phyloP scores from a whole-genome alignment of 768 basidiomycete species.

The Flagelloscypha sp. region DNA sequence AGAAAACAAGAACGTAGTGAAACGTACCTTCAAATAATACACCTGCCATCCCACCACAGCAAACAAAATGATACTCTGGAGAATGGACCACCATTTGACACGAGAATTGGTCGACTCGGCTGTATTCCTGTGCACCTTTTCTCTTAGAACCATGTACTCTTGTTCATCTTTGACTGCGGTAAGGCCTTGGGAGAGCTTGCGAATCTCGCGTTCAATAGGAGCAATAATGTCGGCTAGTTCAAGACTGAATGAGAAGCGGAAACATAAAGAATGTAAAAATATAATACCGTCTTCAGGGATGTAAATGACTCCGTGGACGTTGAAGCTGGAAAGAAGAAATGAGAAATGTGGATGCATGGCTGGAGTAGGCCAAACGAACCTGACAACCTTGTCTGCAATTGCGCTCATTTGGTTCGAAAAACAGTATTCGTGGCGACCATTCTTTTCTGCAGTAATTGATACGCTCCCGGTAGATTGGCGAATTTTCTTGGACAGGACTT shows the following conservation, averaged over 20 bases:
- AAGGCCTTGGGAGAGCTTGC: conserved; percentile 70
- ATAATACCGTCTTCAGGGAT: conserved; percentile 89
- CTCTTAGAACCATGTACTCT: conserved; percentile 95
- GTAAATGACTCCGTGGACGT: conserved; percentile 95
- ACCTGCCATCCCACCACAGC: conserved; percentile 94
- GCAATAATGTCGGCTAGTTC: conserved; percentile 67
- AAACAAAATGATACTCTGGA: conserved; percentile 82
- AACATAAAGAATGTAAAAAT: too few relatives aligned
- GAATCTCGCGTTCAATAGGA: conserved; percentile 94
- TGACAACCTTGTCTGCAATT: conserved; percentile 91
- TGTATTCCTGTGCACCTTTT: conserved; percentile 88
- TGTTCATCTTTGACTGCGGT: conserved; percentile 95
- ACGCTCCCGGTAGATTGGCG: conserved; percentile 85
- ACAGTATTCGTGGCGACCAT: conserved; percentile 91
- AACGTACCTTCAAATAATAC: conserved; percentile 83
- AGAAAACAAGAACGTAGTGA: conserved; percentile 4
- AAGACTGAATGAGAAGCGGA: not conserved
- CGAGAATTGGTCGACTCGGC: conserved; percentile 88
- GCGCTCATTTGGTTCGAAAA: conserved; percentile 99
- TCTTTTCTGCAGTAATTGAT: conserved; percentile 77
- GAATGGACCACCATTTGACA: conserved; percentile 98
- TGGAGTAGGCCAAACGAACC: conserved; percentile 38
- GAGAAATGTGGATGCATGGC: conserved; percentile 1
- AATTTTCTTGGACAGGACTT: conserved; percentile 67
- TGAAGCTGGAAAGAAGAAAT: conserved; percentile 55